Conservation (phyloP, 768 basidiomycete species). For the Obba rivulosa region DNA sequence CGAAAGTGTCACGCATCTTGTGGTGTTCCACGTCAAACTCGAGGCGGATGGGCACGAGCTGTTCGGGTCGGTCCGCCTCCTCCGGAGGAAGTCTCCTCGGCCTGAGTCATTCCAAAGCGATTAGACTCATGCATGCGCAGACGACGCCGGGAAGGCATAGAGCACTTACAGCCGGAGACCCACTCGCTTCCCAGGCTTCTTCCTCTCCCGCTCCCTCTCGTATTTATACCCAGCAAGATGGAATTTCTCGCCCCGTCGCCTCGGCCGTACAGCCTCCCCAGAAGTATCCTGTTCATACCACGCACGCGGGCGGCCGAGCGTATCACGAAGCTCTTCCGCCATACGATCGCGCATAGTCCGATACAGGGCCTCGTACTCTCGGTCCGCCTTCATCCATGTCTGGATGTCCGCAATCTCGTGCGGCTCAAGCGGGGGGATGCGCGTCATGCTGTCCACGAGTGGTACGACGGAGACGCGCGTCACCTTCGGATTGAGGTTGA, state of each 20-base stretch:
- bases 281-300: constrained; percentile 63
- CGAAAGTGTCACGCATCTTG: constrained; percentile 92
- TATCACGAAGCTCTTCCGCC: constrained; percentile 41
- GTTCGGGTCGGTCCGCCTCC: constrained; percentile 62
- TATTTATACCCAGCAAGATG: constrained; percentile 22
- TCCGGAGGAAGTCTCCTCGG: constrained; percentile 55
- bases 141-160: neutral
- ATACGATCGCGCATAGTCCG: constrained; percentile 48
- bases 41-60: constrained; percentile 90
- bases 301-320: constrained; percentile 36
- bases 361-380: constrained; percentile 46
- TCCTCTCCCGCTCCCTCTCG: constrained; percentile 39
- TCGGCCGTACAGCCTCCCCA: constrained; percentile 28
- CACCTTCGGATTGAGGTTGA: constrained; percentile 46
- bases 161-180: constrained; percentile 69
- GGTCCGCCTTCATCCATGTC: constrained; percentile 61
- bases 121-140: neutral
- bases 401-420: constrained; percentile 50
- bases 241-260: constrained; percentile 37
- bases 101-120: constrained; percentile 27
- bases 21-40: constrained; percentile 95
- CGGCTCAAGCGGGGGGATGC: constrained; percentile 48
- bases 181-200: constrained; percentile 55
- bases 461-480: constrained; percentile 63
- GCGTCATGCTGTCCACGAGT: constrained; percentile 41